Base-by-base conservation (phyloP, 2,329 filamentous ascomycete genomes). In the Fusarium lateritium region DNA sequence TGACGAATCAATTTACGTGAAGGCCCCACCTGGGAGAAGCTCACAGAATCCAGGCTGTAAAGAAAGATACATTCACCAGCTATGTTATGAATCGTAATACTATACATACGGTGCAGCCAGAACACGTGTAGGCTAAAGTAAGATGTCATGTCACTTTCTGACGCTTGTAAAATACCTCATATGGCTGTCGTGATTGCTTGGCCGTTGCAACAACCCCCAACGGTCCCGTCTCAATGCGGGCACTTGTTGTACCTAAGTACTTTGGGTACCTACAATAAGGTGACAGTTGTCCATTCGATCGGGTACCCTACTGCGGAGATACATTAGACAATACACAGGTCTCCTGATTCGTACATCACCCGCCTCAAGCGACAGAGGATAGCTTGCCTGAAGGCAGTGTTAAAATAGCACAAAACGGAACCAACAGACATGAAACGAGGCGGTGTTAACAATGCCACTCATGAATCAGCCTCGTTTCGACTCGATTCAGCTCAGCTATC, bases 21-120 rank as follows among this genome's bases (percentile, higher is more conserved):
- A 31, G 43, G 46, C 34, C 51, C 73, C 73, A 75, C 73, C 69
- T 70, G 73, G 70, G 51, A 73, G 68, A 75, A 75, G 65, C 68
- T 59, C 61, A 40, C 52, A 62, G 70, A 73, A 75, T 59, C 49
- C 42, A 43, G 28, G 15, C 10, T 62, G 49, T 52, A 62, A 47
- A 21, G 42, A 54, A 56, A 52, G 67, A 46, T 65, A 70, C 51
- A 59, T 54, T 19, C n/a, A 62, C 52, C 34, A 24, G 43, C 36
- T 31, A 19, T 49, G 4, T 33, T 22, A 22, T 40, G n/a, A 31
- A 51, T 36, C 17, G 39, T 42, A 24, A 47, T 40, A 56, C 39
- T 43, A 24, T 65, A 50, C 46, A 52, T 39, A 8, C 34, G 15
- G 42, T 19, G 14, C 39, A 42, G 56, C 17, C 21, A 38, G n/a